Evolutionary conservation across 2,329 filamentous ascomycete genomes (phyloP), one percentile per base, ranked within the genome.

Genomic region (Sporothrix protearum): DNA sequence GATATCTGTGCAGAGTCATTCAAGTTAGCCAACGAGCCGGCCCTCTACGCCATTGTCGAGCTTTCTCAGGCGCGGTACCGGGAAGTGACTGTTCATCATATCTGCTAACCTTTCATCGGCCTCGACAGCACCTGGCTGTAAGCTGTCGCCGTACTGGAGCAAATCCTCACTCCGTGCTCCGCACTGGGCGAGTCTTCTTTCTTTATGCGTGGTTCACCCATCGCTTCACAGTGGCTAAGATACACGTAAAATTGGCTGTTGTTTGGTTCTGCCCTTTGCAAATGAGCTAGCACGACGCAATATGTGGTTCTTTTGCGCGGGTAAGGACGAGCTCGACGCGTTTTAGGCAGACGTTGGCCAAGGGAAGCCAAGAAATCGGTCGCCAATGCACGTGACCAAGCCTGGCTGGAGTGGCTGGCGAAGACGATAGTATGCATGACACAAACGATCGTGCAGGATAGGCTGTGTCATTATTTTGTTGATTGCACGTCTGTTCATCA

Each of bases 1-100:
- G 93, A 78, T 92, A 96, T 78, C 91, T 93, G 72, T 33, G 22
- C 10, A 12, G 12, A 25, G 25, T 2, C 14, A 22, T 28, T 1
- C 10, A 4, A 19, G 55, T 69, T 25, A 69, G 68, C 42, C 36
- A 3, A 45, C 28, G 3, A 45, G 19, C 16, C 28, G 28, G 16
- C 30, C 8, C 19, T 59, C 30, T n/a, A 7, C 22, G 28, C 9
- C 10, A 59, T 39, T 19, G 59, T 8, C 19, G 22, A 57, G 14
- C 53, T 4, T 16, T 36, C 39, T 16, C 30, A 6, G 30, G 16
- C 16, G 25, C 3, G 12, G 9, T 12, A 33, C 36, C 19, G 19
- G 19, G 36, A 19, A 14, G 16, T 4, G 4, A 4, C 8, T 36
- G 3, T 36, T 36, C 8, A 4, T 36, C 33, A 36, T 8, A 36